Conservation (phyloP, 306 rosid species). For the Prunus armeniaca region DNA sequence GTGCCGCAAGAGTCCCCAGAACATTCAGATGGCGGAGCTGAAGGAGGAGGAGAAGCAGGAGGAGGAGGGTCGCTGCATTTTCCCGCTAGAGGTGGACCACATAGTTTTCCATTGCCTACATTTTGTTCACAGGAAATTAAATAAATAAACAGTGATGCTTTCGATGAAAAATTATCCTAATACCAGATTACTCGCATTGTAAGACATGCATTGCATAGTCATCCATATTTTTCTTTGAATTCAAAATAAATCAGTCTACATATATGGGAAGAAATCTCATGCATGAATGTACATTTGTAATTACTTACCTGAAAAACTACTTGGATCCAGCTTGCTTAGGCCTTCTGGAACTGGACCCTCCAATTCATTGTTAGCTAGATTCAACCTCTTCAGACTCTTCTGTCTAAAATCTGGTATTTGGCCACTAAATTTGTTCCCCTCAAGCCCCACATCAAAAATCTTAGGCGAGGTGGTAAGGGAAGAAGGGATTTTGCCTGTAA, state of each 20-base stretch:
- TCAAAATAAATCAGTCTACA: neutral
- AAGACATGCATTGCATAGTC: neutral
- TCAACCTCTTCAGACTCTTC: constrained; percentile 32
- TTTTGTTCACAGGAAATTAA: neutral
- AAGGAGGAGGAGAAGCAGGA: neutral
- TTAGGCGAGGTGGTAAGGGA: constrained; percentile 54
- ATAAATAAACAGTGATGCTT: neutral
- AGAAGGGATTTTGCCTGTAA: constrained; percentile 66
- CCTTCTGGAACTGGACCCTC: constrained; percentile 69
- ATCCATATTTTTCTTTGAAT: neutral
- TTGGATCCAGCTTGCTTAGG: constrained; percentile 36
- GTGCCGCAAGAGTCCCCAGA: neutral
- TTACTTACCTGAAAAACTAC: constrained; percentile 48
- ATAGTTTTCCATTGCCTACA: constrained; percentile 55
- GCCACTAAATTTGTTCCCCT: constrained; percentile 73
- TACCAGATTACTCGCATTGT: neutral
- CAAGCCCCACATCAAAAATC: constrained; percentile 52
- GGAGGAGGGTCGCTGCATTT: constrained; percentile 24
- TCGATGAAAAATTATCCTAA: neutral
- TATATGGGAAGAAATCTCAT: neutral
- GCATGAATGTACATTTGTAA: neutral
- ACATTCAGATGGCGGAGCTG: neutral
- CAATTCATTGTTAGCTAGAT: constrained; percentile 58
- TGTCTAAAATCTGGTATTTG: constrained; percentile 51
- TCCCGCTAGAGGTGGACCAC: constrained; percentile 57